Conservation (phyloP, 163 green algal genomes). For the Smithsoniella earleae region DNA sequence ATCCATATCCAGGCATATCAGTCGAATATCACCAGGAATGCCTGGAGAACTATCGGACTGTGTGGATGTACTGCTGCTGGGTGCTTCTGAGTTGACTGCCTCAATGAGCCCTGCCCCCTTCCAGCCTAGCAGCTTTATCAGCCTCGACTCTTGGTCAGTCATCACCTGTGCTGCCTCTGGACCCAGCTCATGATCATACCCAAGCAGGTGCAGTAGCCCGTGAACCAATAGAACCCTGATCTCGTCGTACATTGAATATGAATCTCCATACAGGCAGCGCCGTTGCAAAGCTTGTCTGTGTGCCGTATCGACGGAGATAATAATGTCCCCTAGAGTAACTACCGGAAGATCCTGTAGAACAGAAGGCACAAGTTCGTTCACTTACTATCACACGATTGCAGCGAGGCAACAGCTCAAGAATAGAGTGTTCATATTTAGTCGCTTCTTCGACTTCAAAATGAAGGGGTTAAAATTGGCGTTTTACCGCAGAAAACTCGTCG, state of each 20-base stretch:
- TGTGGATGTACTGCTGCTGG: background rate
- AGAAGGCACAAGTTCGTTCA: too few relatives aligned
- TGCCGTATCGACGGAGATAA: constrained; percentile 92
- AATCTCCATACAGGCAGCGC: constrained; percentile 37
- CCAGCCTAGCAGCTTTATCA: constrained; percentile 72
- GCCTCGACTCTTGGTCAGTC: constrained; percentile 59
- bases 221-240: constrained; percentile 87
- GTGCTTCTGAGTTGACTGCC: background rate
- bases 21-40: too few relatives aligned
- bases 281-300: constrained; percentile 72
- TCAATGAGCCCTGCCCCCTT: constrained; percentile 61
- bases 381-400: too few relatives aligned
- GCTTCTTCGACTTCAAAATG: background rate
- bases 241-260: constrained; percentile 71
- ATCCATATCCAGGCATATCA: constrained; percentile 90
- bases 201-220: constrained; percentile 85
- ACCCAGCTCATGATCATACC: constrained; percentile 73
- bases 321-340: constrained; percentile 81
- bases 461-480: constrained; percentile 20
- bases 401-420: too few relatives aligned
- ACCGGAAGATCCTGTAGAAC: constrained; percentile 49
- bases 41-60: too few relatives aligned
- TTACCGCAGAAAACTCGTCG: constrained; percentile 33
- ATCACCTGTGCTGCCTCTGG: constrained; percentile 52
- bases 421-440: background rate